Conservation (phyloP, 2,329 filamentous ascomycete species). For the Clonostachys rhizophaga region DNA sequence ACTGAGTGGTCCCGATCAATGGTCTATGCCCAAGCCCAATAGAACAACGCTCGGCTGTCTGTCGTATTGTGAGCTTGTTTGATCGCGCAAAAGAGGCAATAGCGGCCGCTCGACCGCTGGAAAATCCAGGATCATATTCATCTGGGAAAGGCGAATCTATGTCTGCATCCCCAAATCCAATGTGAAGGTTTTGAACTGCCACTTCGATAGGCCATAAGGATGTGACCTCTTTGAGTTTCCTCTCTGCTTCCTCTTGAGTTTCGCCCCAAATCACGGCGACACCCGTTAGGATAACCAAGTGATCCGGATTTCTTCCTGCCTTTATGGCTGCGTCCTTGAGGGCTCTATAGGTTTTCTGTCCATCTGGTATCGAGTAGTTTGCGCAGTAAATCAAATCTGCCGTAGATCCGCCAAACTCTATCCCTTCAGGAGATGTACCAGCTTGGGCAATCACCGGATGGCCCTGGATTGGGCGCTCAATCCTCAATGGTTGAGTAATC, state of each 20-base stretch:
- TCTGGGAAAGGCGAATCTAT: constrained; percentile 44
- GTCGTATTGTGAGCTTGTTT: constrained; percentile 43
- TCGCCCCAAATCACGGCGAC: constrained; percentile 45
- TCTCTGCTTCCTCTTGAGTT: constrained; percentile 38
- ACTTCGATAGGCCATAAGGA: constrained; percentile 49
- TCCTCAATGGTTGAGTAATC: constrained; percentile 43
- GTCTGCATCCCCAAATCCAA: constrained; percentile 40
- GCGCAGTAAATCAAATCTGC: constrained; percentile 49
- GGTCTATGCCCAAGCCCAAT: constrained; percentile 30
- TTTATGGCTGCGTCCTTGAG: constrained; percentile 40
- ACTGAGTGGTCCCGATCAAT: constrained; percentile 43
- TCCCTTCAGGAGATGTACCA: constrained; percentile 45
- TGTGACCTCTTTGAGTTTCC: constrained; percentile 42
- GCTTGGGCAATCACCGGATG: constrained; percentile 53
- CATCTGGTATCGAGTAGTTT: constrained; percentile 34
- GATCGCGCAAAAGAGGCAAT: constrained; percentile 16
- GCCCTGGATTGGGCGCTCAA: constrained; percentile 45
- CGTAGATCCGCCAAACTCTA: constrained; percentile 45
- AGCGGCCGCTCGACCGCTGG: background rate
- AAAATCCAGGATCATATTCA: background rate
- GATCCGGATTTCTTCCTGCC: constrained; percentile 36
- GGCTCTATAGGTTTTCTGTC: constrained; percentile 43
- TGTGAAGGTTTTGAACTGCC: constrained; percentile 45
- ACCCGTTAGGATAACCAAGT: constrained; percentile 47
- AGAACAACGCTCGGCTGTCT: constrained; percentile 44